phyloP scores from a whole-genome alignment of 306 rosid species.

The Pachyrhizus erosus region DNA sequence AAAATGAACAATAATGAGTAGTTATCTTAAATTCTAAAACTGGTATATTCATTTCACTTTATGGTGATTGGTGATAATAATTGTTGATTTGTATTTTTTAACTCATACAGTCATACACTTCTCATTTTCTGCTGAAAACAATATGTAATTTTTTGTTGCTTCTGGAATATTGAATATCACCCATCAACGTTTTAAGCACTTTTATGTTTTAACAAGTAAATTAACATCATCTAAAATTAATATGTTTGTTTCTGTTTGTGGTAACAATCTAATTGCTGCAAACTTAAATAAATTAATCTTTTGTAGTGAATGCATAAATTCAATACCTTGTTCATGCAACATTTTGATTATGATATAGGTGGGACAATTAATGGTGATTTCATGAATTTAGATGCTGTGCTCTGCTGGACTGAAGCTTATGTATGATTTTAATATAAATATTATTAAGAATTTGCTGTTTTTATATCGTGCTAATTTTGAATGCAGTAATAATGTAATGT shows the following conservation, averaged over 20 bases:
- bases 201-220: conserved; percentile 7
- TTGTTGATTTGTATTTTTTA: conserved; percentile 25
- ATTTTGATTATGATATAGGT: conserved; percentile 25
- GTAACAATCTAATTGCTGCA: conserved; percentile 19
- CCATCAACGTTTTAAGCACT: not conserved
- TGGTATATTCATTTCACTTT: conserved; percentile 14
- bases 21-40: conserved; percentile 23
- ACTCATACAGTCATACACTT: not conserved
- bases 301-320: not conserved
- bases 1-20: too few species aligned
- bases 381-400: conserved; percentile 27
- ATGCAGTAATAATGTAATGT: not conserved
- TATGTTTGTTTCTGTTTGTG: conserved; percentile 21
- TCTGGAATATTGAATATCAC: not conserved
- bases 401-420: conserved; percentile 23
- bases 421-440: not conserved
- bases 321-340: not conserved
- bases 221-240: not conserved
- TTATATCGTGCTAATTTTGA: conserved; percentile 22
- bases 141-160: not conserved
- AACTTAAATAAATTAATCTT: conserved; percentile 9
- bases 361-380: conserved; percentile 29
- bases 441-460: conserved; percentile 14
- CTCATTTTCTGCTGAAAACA: conserved; percentile 31
- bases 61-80: conserved; percentile 13